Evolutionary conservation across 306 rosid species (phyloP), one percentile per base, ranked within the genome.

Genomic region (Canavalia ensiformis): DNA sequence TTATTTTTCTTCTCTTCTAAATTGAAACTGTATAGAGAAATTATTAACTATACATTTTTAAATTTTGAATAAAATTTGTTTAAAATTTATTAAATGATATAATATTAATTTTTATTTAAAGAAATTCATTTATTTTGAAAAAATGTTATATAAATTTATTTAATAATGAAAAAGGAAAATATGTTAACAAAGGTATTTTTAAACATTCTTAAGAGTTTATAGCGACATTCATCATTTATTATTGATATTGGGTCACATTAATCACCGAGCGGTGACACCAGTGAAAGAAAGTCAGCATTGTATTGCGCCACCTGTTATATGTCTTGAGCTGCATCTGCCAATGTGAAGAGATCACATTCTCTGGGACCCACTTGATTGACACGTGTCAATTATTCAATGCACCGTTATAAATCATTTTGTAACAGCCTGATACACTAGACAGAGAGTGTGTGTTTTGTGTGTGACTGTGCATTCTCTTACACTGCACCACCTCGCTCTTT

Each of bases 401-500:
- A 68, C 73, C 10, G 39, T 68, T 2, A 68, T 2, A 7, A 25
- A 2, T 0, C 2, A 29, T 46, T 68, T 2, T 2, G 3, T 1
- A 30, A 77, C 76, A 51, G 78, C 49, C 45, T 13, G 60, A 13
- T 74, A 37, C 7, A n/a, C 0, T 46, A 37, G 56, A 18, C 18
- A 42, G 39, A 4, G 10, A 8, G 47, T 46, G 60, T 7, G 49
- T 8, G 45, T 1, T 63, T 6, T 49, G 54, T 56, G 64, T 58
- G 56, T 63, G 60, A 62, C 47, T 2, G 74, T 69, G 74, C 81
- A 45, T 49, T 59, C 41, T 68, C 78, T 76, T 76, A 42, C 75
- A 58, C 13, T 49, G 76, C 79, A 54, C 82, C 78, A 39, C 78
- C 79, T 74, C 75, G 46, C 55, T 31, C 57, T 39, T 75, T 68